Percentiles rank a stretch among this genome's conserved stretches.
These are phyloP conservation scores for Bryoglossum gracile DNA, from an alignment of 495 filamentous ascomycete genomes.

Conservation along the genomic window DNA sequence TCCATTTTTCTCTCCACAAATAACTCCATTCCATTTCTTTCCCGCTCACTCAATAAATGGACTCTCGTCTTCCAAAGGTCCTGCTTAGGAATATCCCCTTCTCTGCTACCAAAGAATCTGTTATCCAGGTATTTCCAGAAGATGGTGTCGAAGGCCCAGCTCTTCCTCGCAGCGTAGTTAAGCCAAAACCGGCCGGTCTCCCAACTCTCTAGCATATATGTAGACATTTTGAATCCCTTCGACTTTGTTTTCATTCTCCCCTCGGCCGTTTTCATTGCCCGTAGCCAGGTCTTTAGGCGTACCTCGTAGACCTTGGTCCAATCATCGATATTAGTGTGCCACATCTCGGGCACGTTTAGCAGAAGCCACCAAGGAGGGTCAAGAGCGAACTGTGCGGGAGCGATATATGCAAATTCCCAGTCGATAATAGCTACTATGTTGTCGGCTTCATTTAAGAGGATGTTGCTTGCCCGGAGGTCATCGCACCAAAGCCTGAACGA, in stretches of 20 bases:
- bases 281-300: constrained; percentile 26
- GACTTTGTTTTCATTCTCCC: neutral
- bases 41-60: neutral
- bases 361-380: constrained; percentile 40
- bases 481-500: constrained; percentile 22
- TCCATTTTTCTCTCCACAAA: neutral
- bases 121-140: constrained; percentile 16
- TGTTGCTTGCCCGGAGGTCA: constrained; percentile 25
- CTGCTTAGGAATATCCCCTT: constrained; percentile 5
- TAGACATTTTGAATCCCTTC: constrained; percentile 11
- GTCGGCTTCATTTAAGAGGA: constrained; percentile 20
- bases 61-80: neutral
- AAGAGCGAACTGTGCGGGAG: constrained; percentile 33
- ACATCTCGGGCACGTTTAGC: constrained; percentile 30
- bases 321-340: constrained; percentile 27
- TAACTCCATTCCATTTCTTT: neutral
- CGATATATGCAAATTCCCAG: constrained; percentile 39
- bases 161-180: constrained; percentile 13
- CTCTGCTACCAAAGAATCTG: constrained; percentile 15
- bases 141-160: constrained; percentile 14
- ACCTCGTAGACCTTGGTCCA: constrained; percentile 24
- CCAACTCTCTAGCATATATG: constrained; percentile 29
- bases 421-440: constrained; percentile 22
- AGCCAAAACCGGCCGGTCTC: constrained; percentile 18
- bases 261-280: constrained; percentile 24